phyloP scores from a whole-genome alignment of 1,139 yeast genomes.

The Blastobotrys illinoisensis region DNA sequence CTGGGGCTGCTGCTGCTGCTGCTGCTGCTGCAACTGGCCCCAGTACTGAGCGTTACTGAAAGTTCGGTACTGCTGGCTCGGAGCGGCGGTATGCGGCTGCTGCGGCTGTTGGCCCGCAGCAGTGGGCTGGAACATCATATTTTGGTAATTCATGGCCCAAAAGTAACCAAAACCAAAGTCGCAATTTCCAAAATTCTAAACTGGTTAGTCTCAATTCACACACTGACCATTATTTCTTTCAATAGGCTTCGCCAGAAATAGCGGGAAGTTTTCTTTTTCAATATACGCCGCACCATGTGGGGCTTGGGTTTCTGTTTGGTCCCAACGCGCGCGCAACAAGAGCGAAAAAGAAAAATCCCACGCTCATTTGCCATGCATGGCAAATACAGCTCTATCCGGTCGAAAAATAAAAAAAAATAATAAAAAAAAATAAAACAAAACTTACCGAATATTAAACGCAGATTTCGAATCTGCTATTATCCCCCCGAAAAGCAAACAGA shows the following conservation, averaged over 20 bases:
- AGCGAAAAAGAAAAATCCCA: background rate
- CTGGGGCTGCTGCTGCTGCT: too few relatives aligned
- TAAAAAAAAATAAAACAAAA: background rate
- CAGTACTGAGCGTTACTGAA: constrained; percentile 5
- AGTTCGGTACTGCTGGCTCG: background rate
- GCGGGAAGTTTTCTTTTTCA: background rate
- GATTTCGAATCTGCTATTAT: background rate
- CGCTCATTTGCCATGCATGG: background rate
- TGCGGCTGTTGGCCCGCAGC: background rate
- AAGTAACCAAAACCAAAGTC: too few relatives aligned
- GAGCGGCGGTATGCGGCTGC: background rate
- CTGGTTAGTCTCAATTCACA: too few relatives aligned
- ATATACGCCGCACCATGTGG: background rate
- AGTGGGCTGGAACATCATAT: background rate
- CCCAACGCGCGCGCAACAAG: background rate
- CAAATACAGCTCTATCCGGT: background rate
- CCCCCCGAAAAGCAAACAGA: background rate
- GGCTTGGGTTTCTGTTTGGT: background rate
- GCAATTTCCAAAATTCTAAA: too few relatives aligned
- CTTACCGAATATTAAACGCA: background rate
- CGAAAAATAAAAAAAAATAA: background rate
- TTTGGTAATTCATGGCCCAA: background rate
- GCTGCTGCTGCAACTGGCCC: constrained; percentile 15
- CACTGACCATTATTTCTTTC: background rate
- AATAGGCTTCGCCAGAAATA: background rate